Conservation (phyloP, 192 early-diverging fungal species). For the Entomortierella beljakovae region DNA sequence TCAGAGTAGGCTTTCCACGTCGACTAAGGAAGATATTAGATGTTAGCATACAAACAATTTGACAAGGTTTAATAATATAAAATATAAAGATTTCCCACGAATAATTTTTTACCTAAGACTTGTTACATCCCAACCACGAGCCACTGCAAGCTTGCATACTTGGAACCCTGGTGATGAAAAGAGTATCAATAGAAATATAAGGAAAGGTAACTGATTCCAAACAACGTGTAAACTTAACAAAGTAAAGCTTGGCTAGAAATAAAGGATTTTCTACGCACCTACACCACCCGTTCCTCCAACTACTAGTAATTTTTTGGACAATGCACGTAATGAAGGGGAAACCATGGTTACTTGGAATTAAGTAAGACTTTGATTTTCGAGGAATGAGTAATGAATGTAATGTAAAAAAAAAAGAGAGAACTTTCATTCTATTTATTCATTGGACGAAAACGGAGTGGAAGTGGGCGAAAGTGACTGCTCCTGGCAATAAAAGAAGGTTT, state of each 20-base stretch:
- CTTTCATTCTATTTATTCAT: too few relatives aligned
- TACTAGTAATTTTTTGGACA: conserved; percentile 48
- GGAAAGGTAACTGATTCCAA: too few relatives aligned
- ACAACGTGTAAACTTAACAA: too few relatives aligned
- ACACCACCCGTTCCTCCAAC: conserved; percentile 53
- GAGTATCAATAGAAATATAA: background rate
- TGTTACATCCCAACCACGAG: conserved; percentile 60
- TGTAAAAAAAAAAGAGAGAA: too few relatives aligned
- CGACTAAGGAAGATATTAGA: conserved; percentile 4
- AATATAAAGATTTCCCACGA: background rate
- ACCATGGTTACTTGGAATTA: conserved; percentile 23
- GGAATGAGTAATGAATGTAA: background rate
- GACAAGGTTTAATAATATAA: background rate
- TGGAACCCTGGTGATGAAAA: conserved; percentile 41
- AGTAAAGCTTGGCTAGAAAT: too few relatives aligned
- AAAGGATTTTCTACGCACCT: background rate
- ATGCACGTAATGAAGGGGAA: conserved; percentile 38
- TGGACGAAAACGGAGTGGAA: too few relatives aligned
- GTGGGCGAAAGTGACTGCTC: too few relatives aligned
- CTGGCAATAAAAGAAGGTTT: too few relatives aligned
- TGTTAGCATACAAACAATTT: background rate
- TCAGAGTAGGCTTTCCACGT: conserved; percentile 28
- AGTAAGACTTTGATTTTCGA: background rate
- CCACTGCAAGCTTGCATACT: conserved; percentile 59
- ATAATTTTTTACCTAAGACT: conserved; percentile 59